Evolutionary conservation across 352 stramenopile genomes (phyloP).

Genomic region (Globisporangium echinulatum): DNA sequence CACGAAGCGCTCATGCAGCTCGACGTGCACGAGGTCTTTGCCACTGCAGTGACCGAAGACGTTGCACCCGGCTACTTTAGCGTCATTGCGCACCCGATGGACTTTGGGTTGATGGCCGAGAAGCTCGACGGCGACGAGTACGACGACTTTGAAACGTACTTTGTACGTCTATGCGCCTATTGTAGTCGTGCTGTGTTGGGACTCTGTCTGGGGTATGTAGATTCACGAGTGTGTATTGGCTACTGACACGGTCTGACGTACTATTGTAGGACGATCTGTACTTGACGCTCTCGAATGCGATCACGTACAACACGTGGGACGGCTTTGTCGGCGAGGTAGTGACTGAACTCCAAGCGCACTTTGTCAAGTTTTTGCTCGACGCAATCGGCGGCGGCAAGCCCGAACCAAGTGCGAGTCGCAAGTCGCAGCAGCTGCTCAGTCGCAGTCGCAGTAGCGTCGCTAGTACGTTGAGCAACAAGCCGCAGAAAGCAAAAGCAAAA

Average conservation of each 20-base stretch:
- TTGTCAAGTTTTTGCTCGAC: slow-evolving; percentile 67
- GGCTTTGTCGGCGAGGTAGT: slow-evolving; percentile 53
- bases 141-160: slow-evolving; percentile 65
- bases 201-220: background rate
- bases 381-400: slow-evolving; percentile 31
- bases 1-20: slow-evolving; percentile 63
- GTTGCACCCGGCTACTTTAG: slow-evolving; percentile 91
- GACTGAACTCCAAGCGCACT: slow-evolving; percentile 62
- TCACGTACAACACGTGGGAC: slow-evolving; percentile 73
- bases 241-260: background rate
- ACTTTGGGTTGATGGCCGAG: slow-evolving; percentile 91
- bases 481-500: slow-evolving; percentile 21
- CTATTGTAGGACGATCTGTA: slow-evolving; percentile 51
- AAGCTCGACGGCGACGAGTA: slow-evolving; percentile 59
- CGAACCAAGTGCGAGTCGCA: slow-evolving; percentile 11
- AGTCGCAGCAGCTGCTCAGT: background rate
- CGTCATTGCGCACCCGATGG: slow-evolving; percentile 87
- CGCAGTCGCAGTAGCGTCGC: background rate
- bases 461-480: slow-evolving; percentile 7
- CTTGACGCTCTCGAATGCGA: slow-evolving; percentile 74
- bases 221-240: background rate
- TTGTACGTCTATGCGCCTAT: slow-evolving; percentile 28
- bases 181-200: background rate
- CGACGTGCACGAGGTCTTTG: slow-evolving; percentile 86
- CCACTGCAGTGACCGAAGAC: slow-evolving; percentile 81